Evolutionary conservation across 2,329 filamentous ascomycete genomes (phyloP).

Genomic region (Paraphaeosphaeria minitans): DNA sequence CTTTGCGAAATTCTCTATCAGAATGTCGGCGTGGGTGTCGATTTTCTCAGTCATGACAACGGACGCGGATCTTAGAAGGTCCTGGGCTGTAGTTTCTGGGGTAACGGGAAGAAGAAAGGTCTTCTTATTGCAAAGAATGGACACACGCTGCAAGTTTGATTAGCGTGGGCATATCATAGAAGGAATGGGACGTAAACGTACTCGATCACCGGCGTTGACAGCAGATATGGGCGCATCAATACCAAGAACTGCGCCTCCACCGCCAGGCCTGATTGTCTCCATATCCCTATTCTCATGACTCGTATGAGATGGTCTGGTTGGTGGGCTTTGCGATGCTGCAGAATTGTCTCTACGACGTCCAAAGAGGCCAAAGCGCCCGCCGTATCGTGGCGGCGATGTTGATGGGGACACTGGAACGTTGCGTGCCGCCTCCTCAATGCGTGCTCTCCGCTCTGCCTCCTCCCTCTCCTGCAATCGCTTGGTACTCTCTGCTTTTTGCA

Average conservation of each 20-base stretch:
- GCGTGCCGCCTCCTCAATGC: conserved; percentile 31
- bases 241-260: conserved; percentile 57
- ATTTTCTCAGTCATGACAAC: conserved; percentile 68
- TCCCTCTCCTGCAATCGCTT: conserved; percentile 33
- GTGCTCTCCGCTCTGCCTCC: conserved; percentile 35
- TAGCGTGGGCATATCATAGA: conserved; percentile 14
- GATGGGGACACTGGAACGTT: conserved; percentile 29
- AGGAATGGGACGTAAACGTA: conserved; percentile 49
- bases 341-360: conserved; percentile 41
- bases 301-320: conserved; percentile 28
- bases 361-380: conserved; percentile 39
- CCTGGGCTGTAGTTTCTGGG: conserved; percentile 73
- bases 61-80: conserved; percentile 72
- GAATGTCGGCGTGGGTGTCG: conserved; percentile 67
- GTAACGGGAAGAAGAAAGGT: conserved; percentile 74
- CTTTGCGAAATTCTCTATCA: conserved; percentile 76
- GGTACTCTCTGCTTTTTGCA: conserved; percentile 38
- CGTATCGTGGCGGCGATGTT: conserved; percentile 37
- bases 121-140: conserved; percentile 72
- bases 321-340: conserved; percentile 25
- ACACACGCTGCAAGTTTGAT: conserved; percentile 61
- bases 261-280: conserved; percentile 50
- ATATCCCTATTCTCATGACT: conserved; percentile 31
- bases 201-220: conserved; percentile 78
- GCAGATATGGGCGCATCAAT: conserved; percentile 81